Evolutionary conservation across 2,329 filamentous ascomycete genomes (phyloP).

Genomic region (Cytospora schulzeri): DNA sequence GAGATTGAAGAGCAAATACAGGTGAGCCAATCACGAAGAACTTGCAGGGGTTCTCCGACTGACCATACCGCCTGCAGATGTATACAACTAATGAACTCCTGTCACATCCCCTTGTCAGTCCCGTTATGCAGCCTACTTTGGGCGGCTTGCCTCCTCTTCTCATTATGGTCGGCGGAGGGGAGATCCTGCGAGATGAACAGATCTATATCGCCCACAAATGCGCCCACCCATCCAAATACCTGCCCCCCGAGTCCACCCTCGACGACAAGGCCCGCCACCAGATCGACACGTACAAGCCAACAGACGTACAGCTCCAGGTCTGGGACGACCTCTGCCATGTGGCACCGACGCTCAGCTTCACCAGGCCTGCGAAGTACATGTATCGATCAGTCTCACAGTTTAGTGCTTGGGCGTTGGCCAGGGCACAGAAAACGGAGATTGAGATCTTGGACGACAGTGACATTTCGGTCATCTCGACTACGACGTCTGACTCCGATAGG

Average conservation of each 20-base stretch:
- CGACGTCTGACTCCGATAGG: slow-evolving; percentile 43
- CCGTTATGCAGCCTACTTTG: slow-evolving; percentile 82
- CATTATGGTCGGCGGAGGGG: slow-evolving; percentile 84
- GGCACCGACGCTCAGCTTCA: slow-evolving; percentile 90
- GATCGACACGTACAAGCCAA: slow-evolving; percentile 73
- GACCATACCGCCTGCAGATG: slow-evolving; percentile 46
- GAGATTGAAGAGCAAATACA: slow-evolving; percentile 91
- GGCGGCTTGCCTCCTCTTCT: slow-evolving; percentile 87
- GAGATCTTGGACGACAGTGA: slow-evolving; percentile 80
- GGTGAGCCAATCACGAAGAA: slow-evolving; percentile 44
- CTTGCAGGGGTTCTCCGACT: slow-evolving; percentile 26
- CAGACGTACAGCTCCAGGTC: slow-evolving; percentile 89
- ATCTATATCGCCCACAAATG: slow-evolving; percentile 95
- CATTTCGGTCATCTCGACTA: slow-evolving; percentile 72
- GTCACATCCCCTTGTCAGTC: slow-evolving; percentile 86
- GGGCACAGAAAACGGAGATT: slow-evolving; percentile 77
- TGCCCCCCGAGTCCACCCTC: slow-evolving; percentile 65
- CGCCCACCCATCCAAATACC: slow-evolving; percentile 77
- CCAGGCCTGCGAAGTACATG: slow-evolving; percentile 94
- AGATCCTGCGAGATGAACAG: slow-evolving; percentile 90
- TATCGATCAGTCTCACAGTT: slow-evolving; percentile 92
- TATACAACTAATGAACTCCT: slow-evolving; percentile 83
- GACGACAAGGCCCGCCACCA: slow-evolving; percentile 62
- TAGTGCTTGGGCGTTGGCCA: slow-evolving; percentile 84
- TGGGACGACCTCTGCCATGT: slow-evolving; percentile 97